These are phyloP conservation scores for Phytopythium montanum DNA, from an alignment of 352 stramenopile species.

Conservation along the genomic window DNA sequence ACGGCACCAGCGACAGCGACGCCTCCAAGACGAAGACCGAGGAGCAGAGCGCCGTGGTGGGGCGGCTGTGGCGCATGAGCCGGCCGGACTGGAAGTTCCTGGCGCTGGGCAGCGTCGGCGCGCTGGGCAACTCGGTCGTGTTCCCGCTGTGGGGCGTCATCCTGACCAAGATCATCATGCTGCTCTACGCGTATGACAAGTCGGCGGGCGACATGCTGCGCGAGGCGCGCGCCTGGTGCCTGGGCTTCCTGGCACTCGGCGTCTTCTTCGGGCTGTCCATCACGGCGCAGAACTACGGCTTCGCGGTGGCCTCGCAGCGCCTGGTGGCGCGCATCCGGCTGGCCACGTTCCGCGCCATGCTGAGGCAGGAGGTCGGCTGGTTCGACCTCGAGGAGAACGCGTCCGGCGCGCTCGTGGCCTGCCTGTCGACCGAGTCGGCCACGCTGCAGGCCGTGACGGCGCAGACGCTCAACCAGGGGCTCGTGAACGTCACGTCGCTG, in stretches of 20 bases:
- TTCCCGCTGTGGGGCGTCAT: conserved; percentile 43
- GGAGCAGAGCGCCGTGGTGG: conserved; percentile 2
- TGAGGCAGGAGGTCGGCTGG: no score
- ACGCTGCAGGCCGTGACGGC: no score
- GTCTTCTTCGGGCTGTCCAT: conserved; percentile 20
- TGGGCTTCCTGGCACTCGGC: conserved; percentile 31
- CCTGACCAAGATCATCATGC: conserved; percentile 31
- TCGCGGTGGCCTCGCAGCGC: conserved; percentile 29
- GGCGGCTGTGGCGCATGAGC: conserved; percentile 47
- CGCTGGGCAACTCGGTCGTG: conserved; percentile 23
- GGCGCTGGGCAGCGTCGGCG: conserved; percentile 15
- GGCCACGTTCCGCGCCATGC: conserved; percentile 32
- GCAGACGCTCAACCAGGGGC: no score
- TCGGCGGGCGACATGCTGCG: conserved; percentile 20
- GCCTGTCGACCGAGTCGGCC: no score
- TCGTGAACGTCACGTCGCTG: no score
- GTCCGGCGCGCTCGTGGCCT: no score
- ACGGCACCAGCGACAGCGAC: no score
- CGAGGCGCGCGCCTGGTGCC: conserved; percentile 21
- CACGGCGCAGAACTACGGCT: conserved; percentile 28
- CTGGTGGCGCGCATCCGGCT: conserved; percentile 33
- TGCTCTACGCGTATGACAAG: conserved; percentile 30
- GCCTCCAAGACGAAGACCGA: no score
- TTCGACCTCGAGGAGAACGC: no score
- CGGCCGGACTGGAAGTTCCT: conserved; percentile 23